Evolutionary conservation across 2,329 filamentous ascomycete genomes (phyloP).

Genomic region (Xylaria sp.): DNA sequence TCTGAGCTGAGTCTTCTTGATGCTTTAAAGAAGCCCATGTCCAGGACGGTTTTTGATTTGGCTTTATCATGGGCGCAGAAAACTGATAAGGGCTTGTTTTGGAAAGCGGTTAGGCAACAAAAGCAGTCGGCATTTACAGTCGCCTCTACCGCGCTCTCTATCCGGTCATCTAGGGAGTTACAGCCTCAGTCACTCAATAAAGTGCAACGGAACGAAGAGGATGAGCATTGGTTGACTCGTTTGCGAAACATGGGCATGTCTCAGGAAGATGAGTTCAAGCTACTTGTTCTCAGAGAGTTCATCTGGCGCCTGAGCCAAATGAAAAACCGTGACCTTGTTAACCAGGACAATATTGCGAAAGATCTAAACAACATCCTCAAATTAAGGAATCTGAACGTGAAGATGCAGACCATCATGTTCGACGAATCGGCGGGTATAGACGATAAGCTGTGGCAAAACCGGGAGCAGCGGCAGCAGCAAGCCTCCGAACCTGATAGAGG

Average conservation of each 20-base stretch:
- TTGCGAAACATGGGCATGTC: slow-evolving; percentile 85
- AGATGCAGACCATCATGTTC: slow-evolving; percentile 90
- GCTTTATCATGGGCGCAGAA: slow-evolving; percentile 87
- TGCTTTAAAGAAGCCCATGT: slow-evolving; percentile 81
- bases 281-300: slow-evolving; percentile 87
- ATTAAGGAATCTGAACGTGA: slow-evolving; percentile 78
- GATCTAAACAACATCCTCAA: slow-evolving; percentile 77
- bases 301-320: slow-evolving; percentile 86
- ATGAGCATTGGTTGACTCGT: slow-evolving; percentile 90
- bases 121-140: slow-evolving; percentile 72
- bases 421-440: slow-evolving; percentile 74
- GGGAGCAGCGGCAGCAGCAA: slow-evolving; percentile 41
- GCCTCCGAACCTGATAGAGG: slow-evolving; percentile 52
- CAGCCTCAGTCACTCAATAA: slow-evolving; percentile 68
- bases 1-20: slow-evolving; percentile 81
- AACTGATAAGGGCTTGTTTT: slow-evolving; percentile 84
- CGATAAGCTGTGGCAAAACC: slow-evolving; percentile 47
- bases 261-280: slow-evolving; percentile 86
- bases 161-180: slow-evolving; percentile 66
- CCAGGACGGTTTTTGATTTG: slow-evolving; percentile 84
- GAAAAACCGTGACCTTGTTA: slow-evolving; percentile 64
- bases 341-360: slow-evolving; percentile 54
- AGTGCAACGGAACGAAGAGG: slow-evolving; percentile 84
- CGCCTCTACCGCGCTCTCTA: slow-evolving; percentile 64
- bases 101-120: slow-evolving; percentile 79